Percentiles rank a stretch among this genome's conserved stretches.
These are phyloP conservation scores for Schwanniomyces occidentalis DNA, from an alignment of 805 yeast genomes.

Conservation along the genomic window DNA sequence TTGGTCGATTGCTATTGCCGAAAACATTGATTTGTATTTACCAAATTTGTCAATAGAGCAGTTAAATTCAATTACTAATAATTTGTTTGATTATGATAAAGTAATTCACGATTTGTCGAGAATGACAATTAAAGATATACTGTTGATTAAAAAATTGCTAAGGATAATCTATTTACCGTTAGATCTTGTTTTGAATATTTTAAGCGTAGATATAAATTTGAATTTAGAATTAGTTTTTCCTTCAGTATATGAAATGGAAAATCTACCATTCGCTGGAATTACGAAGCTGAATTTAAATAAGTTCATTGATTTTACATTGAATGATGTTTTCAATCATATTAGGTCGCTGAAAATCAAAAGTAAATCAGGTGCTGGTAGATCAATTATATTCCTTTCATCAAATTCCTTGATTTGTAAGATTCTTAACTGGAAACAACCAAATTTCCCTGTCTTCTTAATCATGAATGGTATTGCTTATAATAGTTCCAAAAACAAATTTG, in stretches of 20 bases:
- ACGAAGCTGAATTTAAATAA: constrained; percentile 59
- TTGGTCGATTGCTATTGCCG: constrained; percentile 53
- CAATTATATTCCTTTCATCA: constrained; percentile 80
- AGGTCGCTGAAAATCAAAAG: constrained; percentile 35
- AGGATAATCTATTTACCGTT: constrained; percentile 58
- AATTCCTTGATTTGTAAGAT: constrained; percentile 91
- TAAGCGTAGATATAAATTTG: constrained; percentile 63
- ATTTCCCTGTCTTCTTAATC: constrained; percentile 88
- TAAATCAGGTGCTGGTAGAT: constrained; percentile 41
- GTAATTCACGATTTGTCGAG: constrained; percentile 38
- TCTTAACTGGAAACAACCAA: constrained; percentile 97
- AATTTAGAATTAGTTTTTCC: constrained; percentile 80
- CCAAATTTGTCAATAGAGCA: constrained; percentile 57
- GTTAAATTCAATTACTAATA: constrained; percentile 38
- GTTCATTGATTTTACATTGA: constrained; percentile 73
- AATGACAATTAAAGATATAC: constrained; percentile 37
- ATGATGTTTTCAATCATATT: constrained; percentile 77
- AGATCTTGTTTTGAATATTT: constrained; percentile 51
- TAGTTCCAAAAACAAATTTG: constrained; percentile 26
- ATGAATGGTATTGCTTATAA: constrained; percentile 62
- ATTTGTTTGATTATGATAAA: constrained; percentile 40
- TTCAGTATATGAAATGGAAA: constrained; percentile 46
- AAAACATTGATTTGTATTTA: constrained; percentile 57
- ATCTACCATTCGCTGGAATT: constrained; percentile 40
- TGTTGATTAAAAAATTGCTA: constrained; percentile 44